These are phyloP conservation scores for Hypomyces perniciosus DNA, from an alignment of 2,329 filamentous ascomycete species.

Conservation along the genomic window DNA sequence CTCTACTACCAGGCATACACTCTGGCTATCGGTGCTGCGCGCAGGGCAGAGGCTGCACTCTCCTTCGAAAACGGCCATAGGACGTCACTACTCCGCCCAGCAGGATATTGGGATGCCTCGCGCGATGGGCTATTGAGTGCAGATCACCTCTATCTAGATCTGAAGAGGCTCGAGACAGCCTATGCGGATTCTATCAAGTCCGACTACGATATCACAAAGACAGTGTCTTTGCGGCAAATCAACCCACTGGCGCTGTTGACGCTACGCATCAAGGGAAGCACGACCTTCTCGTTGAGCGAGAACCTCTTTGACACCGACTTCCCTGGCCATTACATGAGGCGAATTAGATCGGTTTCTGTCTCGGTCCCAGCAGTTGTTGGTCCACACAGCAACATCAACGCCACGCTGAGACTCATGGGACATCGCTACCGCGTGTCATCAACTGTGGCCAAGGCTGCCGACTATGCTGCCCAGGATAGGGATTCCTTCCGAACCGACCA, in stretches of 20 bases:
- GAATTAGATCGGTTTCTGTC: conserved; percentile 25
- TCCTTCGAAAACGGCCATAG: background rate
- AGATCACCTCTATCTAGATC: conserved; percentile 7
- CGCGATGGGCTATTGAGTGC: background rate
- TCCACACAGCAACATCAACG: background rate
- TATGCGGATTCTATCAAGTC: conserved; percentile 7
- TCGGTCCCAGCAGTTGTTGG: conserved; percentile 21
- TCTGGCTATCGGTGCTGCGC: conserved; percentile 1
- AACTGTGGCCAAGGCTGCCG: too few relatives aligned
- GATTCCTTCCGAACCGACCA: too few relatives aligned
- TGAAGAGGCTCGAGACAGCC: conserved; percentile 6
- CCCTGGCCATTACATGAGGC: conserved; percentile 31
- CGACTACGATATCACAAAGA: conserved; percentile 12
- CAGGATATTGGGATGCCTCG: conserved; percentile 2
- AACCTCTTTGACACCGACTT: conserved; percentile 21
- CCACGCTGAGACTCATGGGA: background rate
- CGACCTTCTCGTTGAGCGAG: background rate
- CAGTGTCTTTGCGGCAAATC: conserved; percentile 6
- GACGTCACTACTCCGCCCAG: background rate
- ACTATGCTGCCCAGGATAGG: too few relatives aligned
- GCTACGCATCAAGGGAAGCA: conserved; percentile 4
- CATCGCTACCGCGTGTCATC: background rate
- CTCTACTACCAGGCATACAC: conserved; percentile 3
- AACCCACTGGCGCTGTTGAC: conserved; percentile 7
- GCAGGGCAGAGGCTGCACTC: conserved; percentile 5